Conservation (phyloP, 2,329 filamentous ascomycete species). For the Pseudogymnoascus verrucosus region DNA sequence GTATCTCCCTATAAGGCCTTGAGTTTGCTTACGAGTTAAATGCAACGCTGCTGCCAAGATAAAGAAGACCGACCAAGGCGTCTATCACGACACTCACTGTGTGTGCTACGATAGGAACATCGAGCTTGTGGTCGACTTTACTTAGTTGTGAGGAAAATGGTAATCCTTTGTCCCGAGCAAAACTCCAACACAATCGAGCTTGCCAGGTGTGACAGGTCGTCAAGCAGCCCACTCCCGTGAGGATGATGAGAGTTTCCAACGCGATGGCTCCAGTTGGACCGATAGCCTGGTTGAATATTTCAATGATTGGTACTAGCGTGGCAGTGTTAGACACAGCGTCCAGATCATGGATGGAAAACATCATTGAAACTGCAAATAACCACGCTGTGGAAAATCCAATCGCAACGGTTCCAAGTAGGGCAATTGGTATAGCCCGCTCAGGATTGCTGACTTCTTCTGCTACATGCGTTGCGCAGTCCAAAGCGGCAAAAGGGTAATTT, state of each 20-base stretch:
- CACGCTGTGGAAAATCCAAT: slow-evolving; percentile 36
- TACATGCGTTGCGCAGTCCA: slow-evolving; percentile 37
- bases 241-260: background rate
- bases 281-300: background rate
- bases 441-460: slow-evolving; percentile 30
- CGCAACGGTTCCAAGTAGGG: slow-evolving; percentile 28
- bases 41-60: slow-evolving; percentile 36
- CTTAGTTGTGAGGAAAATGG: slow-evolving; percentile 51
- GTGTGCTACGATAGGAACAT: slow-evolving; percentile 52
- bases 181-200: slow-evolving; percentile 15
- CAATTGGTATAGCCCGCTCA: slow-evolving; percentile 19
- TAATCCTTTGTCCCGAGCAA: slow-evolving; percentile 41
- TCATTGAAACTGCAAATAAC: slow-evolving; percentile 34
- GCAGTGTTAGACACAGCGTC: slow-evolving; percentile 9
- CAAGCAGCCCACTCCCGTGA: background rate
- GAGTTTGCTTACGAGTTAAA: slow-evolving; percentile 31
- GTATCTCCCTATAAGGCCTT: too few species aligned
- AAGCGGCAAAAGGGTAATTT: slow-evolving; percentile 32
- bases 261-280: background rate
- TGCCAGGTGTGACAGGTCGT: background rate
- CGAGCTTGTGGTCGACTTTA: slow-evolving; percentile 49
- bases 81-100: slow-evolving; percentile 34
- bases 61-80: slow-evolving; percentile 36
- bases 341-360: slow-evolving; percentile 37
- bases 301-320: too few species aligned